Evolutionary conservation across 345 rosid species (phyloP).

Genomic region (Citrus glauca): DNA sequence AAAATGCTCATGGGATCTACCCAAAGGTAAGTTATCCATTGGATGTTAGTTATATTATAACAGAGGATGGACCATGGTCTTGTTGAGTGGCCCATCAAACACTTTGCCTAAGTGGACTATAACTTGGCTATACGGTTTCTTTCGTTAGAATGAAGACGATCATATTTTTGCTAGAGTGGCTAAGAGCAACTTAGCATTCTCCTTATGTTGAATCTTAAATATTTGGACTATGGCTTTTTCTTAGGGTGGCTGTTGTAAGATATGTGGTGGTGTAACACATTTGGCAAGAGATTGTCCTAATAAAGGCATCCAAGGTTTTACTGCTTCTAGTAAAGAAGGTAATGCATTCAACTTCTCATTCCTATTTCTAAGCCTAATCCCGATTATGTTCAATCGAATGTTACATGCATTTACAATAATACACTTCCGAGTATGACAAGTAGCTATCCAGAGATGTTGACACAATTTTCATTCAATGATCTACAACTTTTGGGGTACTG

Average conservation of each 20-base stretch:
- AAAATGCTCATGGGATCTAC: constrained; percentile 79
- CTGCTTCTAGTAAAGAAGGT: constrained; percentile 32
- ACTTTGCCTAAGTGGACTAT: background rate
- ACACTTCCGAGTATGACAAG: background rate
- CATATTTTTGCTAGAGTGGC: background rate
- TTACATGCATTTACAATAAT: background rate
- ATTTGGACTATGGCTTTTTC: constrained; percentile 5
- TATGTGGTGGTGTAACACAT: constrained; percentile 92
- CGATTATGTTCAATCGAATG: background rate
- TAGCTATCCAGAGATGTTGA: background rate
- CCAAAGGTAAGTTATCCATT: constrained; percentile 63
- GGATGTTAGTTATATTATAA: background rate
- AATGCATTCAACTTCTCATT: constrained; percentile 19
- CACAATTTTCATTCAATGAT: background rate
- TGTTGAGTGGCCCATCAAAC: background rate
- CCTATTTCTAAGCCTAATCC: background rate
- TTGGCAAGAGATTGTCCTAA: constrained; percentile 89
- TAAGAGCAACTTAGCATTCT: background rate
- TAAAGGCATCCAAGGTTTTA: constrained; percentile 39
- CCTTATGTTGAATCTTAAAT: background rate
- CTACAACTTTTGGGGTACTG: background rate
- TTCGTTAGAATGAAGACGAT: background rate
- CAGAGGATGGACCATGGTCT: background rate
- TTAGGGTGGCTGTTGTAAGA: constrained; percentile 92
- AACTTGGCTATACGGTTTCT: background rate